Base-by-base conservation (phyloP, 345 rosid species). In the Gossypium anomalum region DNA sequence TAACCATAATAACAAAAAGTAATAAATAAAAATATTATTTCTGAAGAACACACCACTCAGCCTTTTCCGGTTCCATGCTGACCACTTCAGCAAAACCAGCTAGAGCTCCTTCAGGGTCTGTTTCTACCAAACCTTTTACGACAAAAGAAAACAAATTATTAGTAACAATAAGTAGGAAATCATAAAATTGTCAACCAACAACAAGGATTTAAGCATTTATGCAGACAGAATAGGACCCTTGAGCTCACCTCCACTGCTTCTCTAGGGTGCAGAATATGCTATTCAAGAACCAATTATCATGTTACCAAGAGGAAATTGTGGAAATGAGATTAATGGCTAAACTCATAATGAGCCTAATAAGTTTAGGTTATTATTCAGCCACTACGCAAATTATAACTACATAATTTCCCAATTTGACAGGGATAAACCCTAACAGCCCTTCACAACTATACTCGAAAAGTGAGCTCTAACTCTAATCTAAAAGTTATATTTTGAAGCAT, bases 81-180 rank as follows among this genome's bases (percentile, higher is more conserved):
- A 96, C 97, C 34, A 96, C 98, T 80, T 89, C 93, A 58, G 92
- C 93, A 83, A 96, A 96, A 62, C 98, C 99, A 65, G 92, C 84
- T 70, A 96, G 98, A 47, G 99, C 99, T 7, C 74, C 90, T 89
- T 90, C 93, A 58, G 97, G 97, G 23, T 93, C 98, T 43, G 93
- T 88, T 84, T 93, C 99, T 71, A 93, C 95, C 87, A 93, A 71
- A 77, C 97, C 99, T 95, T 71, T 44, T 66, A 9, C 11, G 9
- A 34, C n/a, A 62, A 63, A 70, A 68, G 34, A 55, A 52, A 48
- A 22, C n/a, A 73, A 61, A 53, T 1, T 16, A 44, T 15, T n/a
- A 75, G 38, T 17, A 34, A 60, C 55, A 66, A 70, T 34, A 53
- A n/a, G 38, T 14, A 71, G 12, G 27, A 59, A 43, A 72, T 27